Evolutionary conservation across 768 basidiomycete genomes (phyloP), one percentile per base, ranked within the genome.

Genomic region (Tubosaeta brunneosetosa): DNA sequence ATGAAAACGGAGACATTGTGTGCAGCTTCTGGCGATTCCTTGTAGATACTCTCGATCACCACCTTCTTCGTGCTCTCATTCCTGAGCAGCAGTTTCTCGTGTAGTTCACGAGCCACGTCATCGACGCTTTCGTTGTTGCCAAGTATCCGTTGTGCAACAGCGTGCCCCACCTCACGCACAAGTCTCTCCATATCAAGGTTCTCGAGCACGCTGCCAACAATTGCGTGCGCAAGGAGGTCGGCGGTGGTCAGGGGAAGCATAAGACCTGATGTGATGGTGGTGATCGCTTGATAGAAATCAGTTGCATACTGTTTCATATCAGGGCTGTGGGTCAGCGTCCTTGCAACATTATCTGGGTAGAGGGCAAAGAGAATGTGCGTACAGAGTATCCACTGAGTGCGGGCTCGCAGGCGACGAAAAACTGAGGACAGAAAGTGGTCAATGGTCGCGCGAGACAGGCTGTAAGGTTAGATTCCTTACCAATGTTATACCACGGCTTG

Each of bases 391-490:
- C 91, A 57, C 91, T 93, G 54, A 95, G 77, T 6, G 92, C 94
- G 51, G 95, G 94, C 70, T 98, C 95, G 73, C 95, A 98, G 27
- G 95, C 95, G n/a, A 98, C 95, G 68, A 97, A 94, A 74, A 97
- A 97, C 93, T 97, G 68, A 7, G 53, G 37, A 51, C 40, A 53
- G 55, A 37, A 56, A 5, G 14, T 38, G 16, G 44, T 57, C 33
- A 53, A 17, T 45, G 3, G 25, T 12, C 22, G 34, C 17, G 33
- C 10, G 29, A 34, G 51, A 48, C 48, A 53, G 29, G 49, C n/a
- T 55, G 22, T 6, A 44, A 27, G 41, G 51, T 43, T 25, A 47
- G 26, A 44, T 46, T 19, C 71, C 86, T 65, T 66, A 92, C 94
- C 55, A 97, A 72, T 9, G 91, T 91, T 61, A 98, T 97, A 6